Conservation (phyloP, 176 grass and related monocot genomes). For the Tuctoria greenei region DNA sequence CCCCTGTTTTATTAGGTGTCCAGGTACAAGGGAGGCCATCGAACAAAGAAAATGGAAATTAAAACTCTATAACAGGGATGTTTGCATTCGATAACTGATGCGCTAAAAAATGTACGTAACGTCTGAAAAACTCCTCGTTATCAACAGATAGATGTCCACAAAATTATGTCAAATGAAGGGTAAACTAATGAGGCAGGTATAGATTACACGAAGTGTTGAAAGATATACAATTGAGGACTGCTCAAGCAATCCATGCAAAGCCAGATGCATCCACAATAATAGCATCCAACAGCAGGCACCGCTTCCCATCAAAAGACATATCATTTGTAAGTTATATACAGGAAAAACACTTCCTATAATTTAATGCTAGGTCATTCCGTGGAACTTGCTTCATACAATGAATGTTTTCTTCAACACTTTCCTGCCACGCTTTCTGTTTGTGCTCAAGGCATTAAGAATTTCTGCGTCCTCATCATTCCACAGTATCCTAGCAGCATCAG, state of each 20-base stretch:
- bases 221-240: slow-evolving; percentile 11
- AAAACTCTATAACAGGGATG: background rate
- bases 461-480: slow-evolving; percentile 88
- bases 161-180: background rate
- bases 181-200: slow-evolving; percentile 28
- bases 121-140: background rate
- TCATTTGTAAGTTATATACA: slow-evolving; percentile 51
- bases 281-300: slow-evolving; percentile 40
- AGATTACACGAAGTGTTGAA: slow-evolving; percentile 17
- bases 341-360: slow-evolving; percentile 31
- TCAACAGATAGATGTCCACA: background rate
- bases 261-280: slow-evolving; percentile 62
- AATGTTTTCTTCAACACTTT: slow-evolving; percentile 88
- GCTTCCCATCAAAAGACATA: slow-evolving; percentile 34
- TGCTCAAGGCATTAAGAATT: slow-evolving; percentile 79
- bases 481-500: slow-evolving; percentile 72
- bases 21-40: background rate
- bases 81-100: background rate
- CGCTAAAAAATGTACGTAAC: background rate
- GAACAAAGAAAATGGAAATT: background rate
- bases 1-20: background rate
- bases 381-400: slow-evolving; percentile 54
- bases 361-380: slow-evolving; percentile 25
- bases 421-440: slow-evolving; percentile 58
- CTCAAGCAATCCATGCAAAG: slow-evolving; percentile 37